Conservation (phyloP, 1,284 basidiomycete species). For the Boletellus deceptivus region DNA sequence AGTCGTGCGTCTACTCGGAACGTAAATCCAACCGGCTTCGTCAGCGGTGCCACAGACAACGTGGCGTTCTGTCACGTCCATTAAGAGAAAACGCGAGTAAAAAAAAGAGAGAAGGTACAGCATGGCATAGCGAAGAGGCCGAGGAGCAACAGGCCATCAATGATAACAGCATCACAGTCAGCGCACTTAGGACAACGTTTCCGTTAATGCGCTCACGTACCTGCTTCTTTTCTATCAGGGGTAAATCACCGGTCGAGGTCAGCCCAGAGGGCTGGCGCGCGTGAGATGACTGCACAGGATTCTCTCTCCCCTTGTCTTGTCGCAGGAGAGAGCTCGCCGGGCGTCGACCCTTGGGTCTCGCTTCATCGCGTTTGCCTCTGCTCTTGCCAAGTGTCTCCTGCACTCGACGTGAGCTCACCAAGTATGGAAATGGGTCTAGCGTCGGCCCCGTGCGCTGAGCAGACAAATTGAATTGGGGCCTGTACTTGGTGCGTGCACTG, state of each 20-base stretch:
- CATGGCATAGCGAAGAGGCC: constrained; percentile 1
- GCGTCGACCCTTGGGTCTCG: neutral
- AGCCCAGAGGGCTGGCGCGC: constrained; percentile 15
- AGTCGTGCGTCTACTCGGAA: constrained; percentile 47
- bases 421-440: constrained; percentile 19
- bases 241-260: constrained; percentile 21
- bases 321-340: constrained; percentile 1
- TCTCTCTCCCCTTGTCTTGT: constrained; percentile 1
- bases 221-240: constrained; percentile 29
- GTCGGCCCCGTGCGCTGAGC: constrained; percentile 18
- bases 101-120: constrained; percentile 13
- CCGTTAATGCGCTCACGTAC: constrained; percentile 31
- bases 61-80: constrained; percentile 22
- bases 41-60: constrained; percentile 39
- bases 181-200: constrained; percentile 15
- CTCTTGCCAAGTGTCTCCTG: constrained; percentile 9
- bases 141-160: constrained; percentile 1
- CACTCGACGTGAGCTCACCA: constrained; percentile 12
- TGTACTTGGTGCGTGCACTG: constrained; percentile 31
- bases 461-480: constrained; percentile 14
- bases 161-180: constrained; percentile 18
- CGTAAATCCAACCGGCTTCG: constrained; percentile 49
- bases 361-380: constrained; percentile 10
- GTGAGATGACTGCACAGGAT: neutral
- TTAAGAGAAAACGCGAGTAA: neutral